Base-by-base conservation (phyloP, 2,329 filamentous ascomycete species). In the Periconia macrospinosa region DNA sequence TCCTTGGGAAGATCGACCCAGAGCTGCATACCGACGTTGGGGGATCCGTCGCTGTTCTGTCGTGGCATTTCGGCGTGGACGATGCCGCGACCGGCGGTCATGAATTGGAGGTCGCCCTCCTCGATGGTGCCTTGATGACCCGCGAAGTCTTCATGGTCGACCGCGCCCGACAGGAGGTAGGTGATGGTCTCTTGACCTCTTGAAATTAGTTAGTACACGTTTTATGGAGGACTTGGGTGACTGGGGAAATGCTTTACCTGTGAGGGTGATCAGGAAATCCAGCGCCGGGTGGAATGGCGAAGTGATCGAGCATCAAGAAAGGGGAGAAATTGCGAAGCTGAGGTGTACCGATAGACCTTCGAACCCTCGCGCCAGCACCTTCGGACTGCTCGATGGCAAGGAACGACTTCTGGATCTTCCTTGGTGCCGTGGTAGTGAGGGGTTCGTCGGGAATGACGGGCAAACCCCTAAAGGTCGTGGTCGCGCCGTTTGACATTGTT, bases 61-160 rank as follows among this genome's bases (percentile, higher is more conserved):
- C 85, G 83, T 10, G 93, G 93, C 92, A 97, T 97, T 76, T 97
- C 93, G 37, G 92, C 91, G 75, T 97, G 94, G 74, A 97, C 89
- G 66, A 97, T 95, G 41, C 93, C 93, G 18, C 83, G 81, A 3
- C 93, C 93, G 1, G 93, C 93, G 0, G 93, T 97, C 94, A 97
- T 97, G 81, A 97, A 97, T 72, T 97, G 93, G 45, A 97, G 78
- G 71, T 97, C 93, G n/a, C 93, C 93, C 0, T 89, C 77, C 56
- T 88, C 82, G 62, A 97, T 91, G 3, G 89, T 94, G 53, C 93
- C 94, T 47, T 83, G 83, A 77, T 94, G 87, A 13, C 92, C 92
- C 2, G 90, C 87, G 63, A 96, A 96, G 74, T 96, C 92, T 77
- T 96, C 92, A 69, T 96, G 92, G 76, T 96, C 91, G 54, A 96